A percentile compares a stretch with the other conserved stretches of the same genome.
Conservation (phyloP, 208 protist genomes). For the Wallacemonas sp. region DNA sequence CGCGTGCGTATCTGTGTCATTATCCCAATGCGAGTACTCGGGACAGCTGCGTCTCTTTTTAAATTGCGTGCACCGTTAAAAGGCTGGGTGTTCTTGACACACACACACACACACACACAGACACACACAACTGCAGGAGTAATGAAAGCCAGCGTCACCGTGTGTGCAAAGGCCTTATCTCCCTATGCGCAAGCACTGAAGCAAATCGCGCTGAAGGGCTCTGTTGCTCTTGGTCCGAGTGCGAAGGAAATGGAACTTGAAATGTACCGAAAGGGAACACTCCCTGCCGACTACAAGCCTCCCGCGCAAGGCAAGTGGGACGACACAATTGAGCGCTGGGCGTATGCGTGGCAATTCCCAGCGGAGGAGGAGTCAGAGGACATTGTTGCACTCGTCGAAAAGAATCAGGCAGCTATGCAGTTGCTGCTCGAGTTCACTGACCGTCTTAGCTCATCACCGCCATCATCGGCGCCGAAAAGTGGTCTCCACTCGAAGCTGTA, state of each 20-base stretch:
- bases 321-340: constrained; percentile 90
- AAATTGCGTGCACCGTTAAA: too few relatives aligned
- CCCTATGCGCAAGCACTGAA: constrained; percentile 88
- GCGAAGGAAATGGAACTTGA: constrained; percentile 83
- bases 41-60: background rate
- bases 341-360: constrained; percentile 91
- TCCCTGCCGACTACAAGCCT: constrained; percentile 83
- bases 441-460: constrained; percentile 41
- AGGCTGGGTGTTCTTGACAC: too few relatives aligned
- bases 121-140: too few relatives aligned
- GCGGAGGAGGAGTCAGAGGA: constrained; percentile 71
- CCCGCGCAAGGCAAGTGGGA: constrained; percentile 88
- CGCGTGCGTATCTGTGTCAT: too few relatives aligned
- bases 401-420: constrained; percentile 55
- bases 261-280: constrained; percentile 71
- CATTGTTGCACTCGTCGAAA: constrained; percentile 36
- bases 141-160: constrained; percentile 12
- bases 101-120: too few relatives aligned
- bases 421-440: constrained; percentile 64
- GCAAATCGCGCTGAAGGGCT: constrained; percentile 79
- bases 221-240: constrained; percentile 67
- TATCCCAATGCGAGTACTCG: too few relatives aligned
- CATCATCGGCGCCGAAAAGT: constrained; percentile 36
- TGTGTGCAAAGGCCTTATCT: constrained; percentile 62
- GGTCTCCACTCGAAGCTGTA: constrained; percentile 50